phyloP scores from a whole-genome alignment of 2,329 filamentous ascomycete genomes.

The Ophiostoma fasciatum region DNA sequence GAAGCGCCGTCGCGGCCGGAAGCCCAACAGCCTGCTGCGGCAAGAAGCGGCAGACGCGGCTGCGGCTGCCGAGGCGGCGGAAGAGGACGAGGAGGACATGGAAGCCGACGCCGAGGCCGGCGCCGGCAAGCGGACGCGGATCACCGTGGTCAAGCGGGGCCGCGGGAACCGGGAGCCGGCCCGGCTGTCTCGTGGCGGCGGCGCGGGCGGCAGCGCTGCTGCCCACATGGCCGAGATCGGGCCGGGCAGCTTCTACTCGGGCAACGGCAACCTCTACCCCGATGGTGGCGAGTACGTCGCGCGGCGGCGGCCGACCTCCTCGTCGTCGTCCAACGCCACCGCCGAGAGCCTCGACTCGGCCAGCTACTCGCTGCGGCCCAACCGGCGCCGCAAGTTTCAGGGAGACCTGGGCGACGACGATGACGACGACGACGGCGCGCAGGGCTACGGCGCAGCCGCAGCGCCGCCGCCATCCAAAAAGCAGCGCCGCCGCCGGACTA shows the following conservation, averaged over 20 bases:
- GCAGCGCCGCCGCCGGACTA: slow-evolving; percentile 5
- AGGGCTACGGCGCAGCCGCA: background rate
- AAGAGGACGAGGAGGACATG: too few species aligned
- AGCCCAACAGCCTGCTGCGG: slow-evolving; percentile 4
- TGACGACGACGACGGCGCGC: background rate
- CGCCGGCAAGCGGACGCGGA: slow-evolving; percentile 12
- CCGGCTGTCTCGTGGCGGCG: too few species aligned
- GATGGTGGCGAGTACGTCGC: too few species aligned
- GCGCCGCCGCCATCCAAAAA: slow-evolving; percentile 14
- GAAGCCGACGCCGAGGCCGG: background rate
- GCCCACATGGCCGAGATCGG: slow-evolving; percentile 20
- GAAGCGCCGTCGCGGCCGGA: slow-evolving; percentile 8
- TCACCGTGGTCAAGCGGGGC: slow-evolving; percentile 7
- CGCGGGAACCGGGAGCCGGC: too few species aligned
- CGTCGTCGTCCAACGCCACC: slow-evolving; percentile 34
- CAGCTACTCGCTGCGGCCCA: slow-evolving; percentile 39
- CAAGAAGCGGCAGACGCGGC: slow-evolving; percentile 2
- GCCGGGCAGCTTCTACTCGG: slow-evolving; percentile 16
- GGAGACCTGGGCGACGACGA: slow-evolving; percentile 12
- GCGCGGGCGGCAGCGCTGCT: background rate
- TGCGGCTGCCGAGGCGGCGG: slow-evolving; percentile 1
- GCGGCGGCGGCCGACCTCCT: slow-evolving; percentile 16
- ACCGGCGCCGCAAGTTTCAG: slow-evolving; percentile 28
- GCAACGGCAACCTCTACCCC: too few species aligned
- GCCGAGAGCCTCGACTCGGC: slow-evolving; percentile 31